Evolutionary conservation across 192 early-diverging fungal species (phyloP).

Genomic region (Backusella sp.): DNA sequence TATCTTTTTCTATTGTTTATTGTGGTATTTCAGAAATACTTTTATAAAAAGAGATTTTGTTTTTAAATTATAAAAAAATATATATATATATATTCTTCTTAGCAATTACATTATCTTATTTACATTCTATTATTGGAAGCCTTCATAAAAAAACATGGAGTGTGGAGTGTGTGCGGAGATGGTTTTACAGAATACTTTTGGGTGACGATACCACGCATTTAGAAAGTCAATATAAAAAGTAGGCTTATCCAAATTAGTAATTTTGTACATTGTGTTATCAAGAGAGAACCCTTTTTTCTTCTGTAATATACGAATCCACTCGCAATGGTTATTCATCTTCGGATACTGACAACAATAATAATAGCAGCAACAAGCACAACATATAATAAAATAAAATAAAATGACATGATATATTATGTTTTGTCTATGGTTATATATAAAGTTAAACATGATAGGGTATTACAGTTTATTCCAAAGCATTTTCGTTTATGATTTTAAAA

Average conservation of each 20-base stretch:
- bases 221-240: not conserved
- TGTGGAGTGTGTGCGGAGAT: not conserved
- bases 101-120: not conserved
- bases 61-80: not conserved
- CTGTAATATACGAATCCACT: not conserved
- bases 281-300: not conserved
- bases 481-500: slow-evolving; percentile 5
- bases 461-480: not conserved
- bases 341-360: not conserved
- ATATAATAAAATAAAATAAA: not conserved
- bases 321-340: not conserved
- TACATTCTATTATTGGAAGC: not conserved
- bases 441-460: not conserved
- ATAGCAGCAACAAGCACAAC: not conserved
- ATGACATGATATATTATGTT: not conserved
- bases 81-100: not conserved
- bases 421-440: not conserved
- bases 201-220: not conserved
- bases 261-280: not conserved
- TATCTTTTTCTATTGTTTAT: not conserved
- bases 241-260: not conserved
- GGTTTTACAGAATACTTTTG: not conserved
- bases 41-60: not conserved
- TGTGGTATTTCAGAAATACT: not conserved
- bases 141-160: not conserved